Evolutionary conservation across 2,329 filamentous ascomycete genomes (phyloP), one percentile per base, ranked within the genome.

Genomic region (Decorospora gaudefroyi): DNA sequence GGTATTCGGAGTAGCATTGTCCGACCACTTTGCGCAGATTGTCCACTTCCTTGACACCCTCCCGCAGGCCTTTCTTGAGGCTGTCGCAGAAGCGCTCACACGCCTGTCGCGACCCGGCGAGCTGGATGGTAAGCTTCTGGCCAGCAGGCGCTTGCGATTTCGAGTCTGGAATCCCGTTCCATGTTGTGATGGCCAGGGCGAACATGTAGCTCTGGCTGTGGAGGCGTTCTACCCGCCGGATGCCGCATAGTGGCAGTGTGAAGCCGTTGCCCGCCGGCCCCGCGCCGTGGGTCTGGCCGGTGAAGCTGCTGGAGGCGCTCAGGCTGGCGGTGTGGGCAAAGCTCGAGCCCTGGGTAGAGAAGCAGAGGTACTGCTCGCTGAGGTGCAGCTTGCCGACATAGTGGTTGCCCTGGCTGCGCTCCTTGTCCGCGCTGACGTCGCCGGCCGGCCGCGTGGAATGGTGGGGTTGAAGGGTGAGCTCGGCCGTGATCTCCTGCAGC

Each of bases 51-150:
- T 88, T 90, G 62, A 97, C 90, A 10, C 86, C 90, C 45, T 90
- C 85, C 51, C 92, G 81, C 36, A 99, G 75, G 0, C 91, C 91
- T 66, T 87, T 90, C 73, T 97, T 99, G 54, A 99, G 78, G 4
- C 88, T 90, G 73, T 99, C 93, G 69, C 93, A 99, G 74, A 99
- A 99, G 40, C 90, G 81, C 72, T 99, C 93, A 69, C 92, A 97
- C 33, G 88, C 85, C 65, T 87, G 88, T 42, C 92, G 84, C 65
- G 87, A 93, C 18, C 91, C 92, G 18, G 90, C 89, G 34, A 99
- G 83, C 70, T 96, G 89, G 48, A 99, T 82, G 1, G 90, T 96
- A 56, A 99, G 87, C 63, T 90, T 88, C 67, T 96, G 93, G 40
- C 82, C 78, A 51, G 83, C 83, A 18, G 76, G 70, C 11, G 74